Conservation (phyloP, 2,329 filamentous ascomycete species). For the Colletotrichum somersetense region DNA sequence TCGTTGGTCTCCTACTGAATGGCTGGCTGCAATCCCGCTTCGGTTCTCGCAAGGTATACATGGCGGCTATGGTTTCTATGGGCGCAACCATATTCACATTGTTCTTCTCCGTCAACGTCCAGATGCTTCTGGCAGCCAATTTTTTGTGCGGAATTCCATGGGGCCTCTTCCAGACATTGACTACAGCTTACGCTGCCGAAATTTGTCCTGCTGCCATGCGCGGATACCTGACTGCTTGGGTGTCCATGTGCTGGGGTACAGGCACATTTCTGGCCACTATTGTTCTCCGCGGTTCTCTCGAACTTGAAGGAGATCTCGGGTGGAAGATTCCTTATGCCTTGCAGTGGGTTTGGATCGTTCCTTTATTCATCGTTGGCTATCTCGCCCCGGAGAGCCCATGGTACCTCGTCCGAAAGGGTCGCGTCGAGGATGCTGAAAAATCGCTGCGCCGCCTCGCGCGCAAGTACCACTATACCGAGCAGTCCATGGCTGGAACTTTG, state of each 20-base stretch:
- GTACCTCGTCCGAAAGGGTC: slow-evolving; percentile 62
- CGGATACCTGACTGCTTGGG: slow-evolving; percentile 55
- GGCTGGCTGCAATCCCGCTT: slow-evolving; percentile 54
- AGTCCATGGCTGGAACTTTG: slow-evolving; percentile 55
- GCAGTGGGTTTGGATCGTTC: slow-evolving; percentile 63
- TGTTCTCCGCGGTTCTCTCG: slow-evolving; percentile 49
- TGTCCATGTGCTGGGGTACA: slow-evolving; percentile 56
- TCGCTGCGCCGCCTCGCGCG: slow-evolving; percentile 51
- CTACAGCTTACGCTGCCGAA: slow-evolving; percentile 56
- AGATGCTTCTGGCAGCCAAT: slow-evolving; percentile 49
- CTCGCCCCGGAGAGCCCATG: slow-evolving; percentile 64
- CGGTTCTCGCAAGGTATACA: slow-evolving; percentile 54
- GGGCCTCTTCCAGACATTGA: slow-evolving; percentile 52
- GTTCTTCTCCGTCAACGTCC: slow-evolving; percentile 52
- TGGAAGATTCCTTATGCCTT: slow-evolving; percentile 54
- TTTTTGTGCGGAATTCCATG: slow-evolving; percentile 49
- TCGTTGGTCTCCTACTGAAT: slow-evolving; percentile 57
- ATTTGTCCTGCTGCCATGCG: slow-evolving; percentile 54
- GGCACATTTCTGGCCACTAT: slow-evolving; percentile 54
- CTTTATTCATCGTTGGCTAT: slow-evolving; percentile 58
- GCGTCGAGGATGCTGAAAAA: slow-evolving; percentile 55
- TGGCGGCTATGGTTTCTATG: slow-evolving; percentile 52
- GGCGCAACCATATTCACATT: slow-evolving; percentile 53
- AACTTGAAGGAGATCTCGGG: slow-evolving; percentile 38
- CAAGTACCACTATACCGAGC: slow-evolving; percentile 52